phyloP scores from a whole-genome alignment of 306 rosid genomes.

The Prunus armeniaca region DNA sequence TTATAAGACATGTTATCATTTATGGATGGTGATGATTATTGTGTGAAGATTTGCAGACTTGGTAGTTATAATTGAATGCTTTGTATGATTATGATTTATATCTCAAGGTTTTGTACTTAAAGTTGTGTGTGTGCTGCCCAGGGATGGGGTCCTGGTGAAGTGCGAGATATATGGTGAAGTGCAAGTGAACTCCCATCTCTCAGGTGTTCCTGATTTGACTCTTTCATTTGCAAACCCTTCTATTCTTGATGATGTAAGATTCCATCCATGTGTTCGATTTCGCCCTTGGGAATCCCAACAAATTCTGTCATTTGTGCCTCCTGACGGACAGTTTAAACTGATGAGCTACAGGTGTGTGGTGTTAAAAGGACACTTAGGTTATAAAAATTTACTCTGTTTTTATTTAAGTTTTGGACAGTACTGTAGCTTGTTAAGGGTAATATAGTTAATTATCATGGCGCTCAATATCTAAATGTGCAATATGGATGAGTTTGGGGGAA shows the following conservation, averaged over 20 bases:
- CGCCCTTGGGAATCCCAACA: constrained; percentile 92
- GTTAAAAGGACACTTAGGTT: neutral
- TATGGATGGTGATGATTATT: neutral
- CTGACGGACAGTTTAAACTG: constrained; percentile 92
- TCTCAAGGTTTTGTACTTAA: constrained; percentile 7
- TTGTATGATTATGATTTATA: neutral
- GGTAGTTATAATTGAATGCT: neutral
- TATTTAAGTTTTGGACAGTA: neutral
- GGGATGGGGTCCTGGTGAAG: constrained; percentile 85
- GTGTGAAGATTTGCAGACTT: neutral
- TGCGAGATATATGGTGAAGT: constrained; percentile 89
- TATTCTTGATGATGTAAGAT: constrained; percentile 84
- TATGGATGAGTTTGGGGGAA: neutral
- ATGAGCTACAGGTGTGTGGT: constrained; percentile 79
- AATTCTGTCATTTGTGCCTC: constrained; percentile 91
- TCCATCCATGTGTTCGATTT: constrained; percentile 85
- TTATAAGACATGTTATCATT: neutral
- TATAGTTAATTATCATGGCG: neutral
- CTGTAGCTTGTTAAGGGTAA: neutral
- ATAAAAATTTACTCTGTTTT: neutral
- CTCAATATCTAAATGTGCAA: too few relatives aligned
- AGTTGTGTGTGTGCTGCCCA: constrained; percentile 27
- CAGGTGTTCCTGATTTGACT: constrained; percentile 89
- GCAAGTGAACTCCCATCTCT: constrained; percentile 88
- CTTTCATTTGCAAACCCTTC: constrained; percentile 87